Evolutionary conservation across 2,329 filamentous ascomycete species (phyloP).

Genomic region (Cercospora beticola): DNA sequence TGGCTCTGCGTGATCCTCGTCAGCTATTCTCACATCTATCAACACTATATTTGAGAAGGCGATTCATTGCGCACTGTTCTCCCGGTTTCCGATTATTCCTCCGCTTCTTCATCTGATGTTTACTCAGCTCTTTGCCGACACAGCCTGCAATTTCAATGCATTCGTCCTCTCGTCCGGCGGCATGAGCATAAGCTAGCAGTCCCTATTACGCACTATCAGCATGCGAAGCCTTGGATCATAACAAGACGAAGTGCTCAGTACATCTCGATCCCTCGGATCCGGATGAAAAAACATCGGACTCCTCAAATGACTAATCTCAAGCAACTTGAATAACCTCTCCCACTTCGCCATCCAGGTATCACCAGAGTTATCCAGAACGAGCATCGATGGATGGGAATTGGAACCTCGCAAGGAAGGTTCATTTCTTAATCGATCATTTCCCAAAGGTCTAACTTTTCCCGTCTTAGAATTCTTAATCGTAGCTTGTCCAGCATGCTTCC

Average conservation of each 20-base stretch:
- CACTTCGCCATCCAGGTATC: constrained; percentile 68
- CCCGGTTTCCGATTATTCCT: constrained; percentile 25
- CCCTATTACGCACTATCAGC: constrained; percentile 31
- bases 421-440: constrained; percentile 24
- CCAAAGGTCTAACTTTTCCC: constrained; percentile 36
- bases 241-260: background rate
- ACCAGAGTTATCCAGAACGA: constrained; percentile 67
- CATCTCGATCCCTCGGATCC: constrained; percentile 73
- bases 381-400: constrained; percentile 45
- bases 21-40: background rate
- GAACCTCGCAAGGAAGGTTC: background rate
- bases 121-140: constrained; percentile 77
- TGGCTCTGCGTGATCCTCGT: constrained; percentile 9
- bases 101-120: constrained; percentile 71
- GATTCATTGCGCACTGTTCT: constrained; percentile 14
- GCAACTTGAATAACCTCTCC: constrained; percentile 66
- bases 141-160: constrained; percentile 70
- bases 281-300: constrained; percentile 84
- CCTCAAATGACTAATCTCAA: constrained; percentile 69
- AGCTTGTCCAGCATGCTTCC: constrained; percentile 61
- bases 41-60: no score
- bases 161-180: constrained; percentile 60
- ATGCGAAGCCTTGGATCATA: background rate
- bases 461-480: constrained; percentile 56
- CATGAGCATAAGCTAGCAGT: constrained; percentile 66